A percentile compares a stretch with the other conserved stretches of the same genome.
Evolutionary conservation across 441 rosid species (phyloP).

Genomic region (Raphanus hybrid): DNA sequence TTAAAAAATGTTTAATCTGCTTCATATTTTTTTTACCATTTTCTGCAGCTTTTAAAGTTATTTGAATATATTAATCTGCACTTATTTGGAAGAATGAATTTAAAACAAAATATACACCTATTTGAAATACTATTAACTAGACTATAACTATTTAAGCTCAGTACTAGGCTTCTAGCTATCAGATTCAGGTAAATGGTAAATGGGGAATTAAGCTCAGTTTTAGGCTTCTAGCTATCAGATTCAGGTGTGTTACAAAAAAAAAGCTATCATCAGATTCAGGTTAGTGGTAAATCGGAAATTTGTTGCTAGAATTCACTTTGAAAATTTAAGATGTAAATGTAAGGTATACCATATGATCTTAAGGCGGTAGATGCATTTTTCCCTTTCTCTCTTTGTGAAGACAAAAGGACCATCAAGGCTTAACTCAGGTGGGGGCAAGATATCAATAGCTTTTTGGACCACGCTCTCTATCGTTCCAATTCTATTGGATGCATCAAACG

Average conservation of each 20-base stretch:
- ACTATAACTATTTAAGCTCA: background rate
- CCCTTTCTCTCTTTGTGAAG: constrained; percentile 27
- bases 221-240: background rate
- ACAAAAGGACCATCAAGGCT: constrained; percentile 32
- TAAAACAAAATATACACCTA: background rate
- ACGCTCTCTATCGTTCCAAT: constrained; percentile 23
- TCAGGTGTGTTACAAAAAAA: too few species aligned
- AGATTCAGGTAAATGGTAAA: background rate
- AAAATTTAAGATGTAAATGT: background rate
- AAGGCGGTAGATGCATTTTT: constrained; percentile 33
- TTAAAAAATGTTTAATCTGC: background rate
- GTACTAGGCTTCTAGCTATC: background rate
- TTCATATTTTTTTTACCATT: background rate
- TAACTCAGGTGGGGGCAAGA: constrained; percentile 22
- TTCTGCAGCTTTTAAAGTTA: background rate
- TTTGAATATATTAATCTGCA: background rate
- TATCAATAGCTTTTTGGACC: constrained; percentile 36
- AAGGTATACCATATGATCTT: background rate
- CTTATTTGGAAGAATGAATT: background rate
- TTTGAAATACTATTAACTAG: background rate
- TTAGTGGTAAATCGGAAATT: background rate
- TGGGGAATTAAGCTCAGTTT: background rate
- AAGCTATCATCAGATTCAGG: background rate
- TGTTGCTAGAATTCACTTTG: background rate
- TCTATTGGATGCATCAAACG: constrained; percentile 36